Evolutionary conservation across 768 basidiomycete species (phyloP).

Genomic region (Melanogaster broomeanus): DNA sequence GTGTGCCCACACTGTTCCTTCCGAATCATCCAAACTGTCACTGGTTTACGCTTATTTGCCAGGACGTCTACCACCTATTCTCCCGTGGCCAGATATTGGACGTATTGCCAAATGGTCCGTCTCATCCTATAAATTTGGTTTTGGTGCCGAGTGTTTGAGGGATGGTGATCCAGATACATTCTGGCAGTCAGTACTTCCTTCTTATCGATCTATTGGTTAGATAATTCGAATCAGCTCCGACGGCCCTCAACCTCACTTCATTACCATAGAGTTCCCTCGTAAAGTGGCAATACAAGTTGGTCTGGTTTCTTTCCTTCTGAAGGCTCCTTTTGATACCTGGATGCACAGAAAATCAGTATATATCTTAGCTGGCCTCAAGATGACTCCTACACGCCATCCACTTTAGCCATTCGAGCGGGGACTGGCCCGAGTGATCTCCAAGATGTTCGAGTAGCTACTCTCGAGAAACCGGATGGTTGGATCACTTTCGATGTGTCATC

Average conservation of each 20-base stretch:
- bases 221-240: conserved; percentile 59
- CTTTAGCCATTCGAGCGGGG: conserved; percentile 87
- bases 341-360: conserved; percentile 78
- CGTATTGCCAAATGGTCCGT: conserved; percentile 93
- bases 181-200: conserved; percentile 81
- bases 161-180: conserved; percentile 92
- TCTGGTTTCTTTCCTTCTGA: not conserved
- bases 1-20: conserved; percentile 22
- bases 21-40: not conserved
- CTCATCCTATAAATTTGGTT: conserved; percentile 95
- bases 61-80: conserved; percentile 47
- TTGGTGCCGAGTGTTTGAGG: conserved; percentile 88
- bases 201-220: not conserved
- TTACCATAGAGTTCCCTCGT: conserved; percentile 90
- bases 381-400: conserved; percentile 96
- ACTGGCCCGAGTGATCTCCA: conserved; percentile 91
- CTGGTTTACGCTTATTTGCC: not conserved
- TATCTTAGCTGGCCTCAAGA: conserved; percentile 80
- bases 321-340: not conserved
- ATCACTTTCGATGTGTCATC: conserved; percentile 83
- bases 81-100: conserved; percentile 85
- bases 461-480: conserved; percentile 96
- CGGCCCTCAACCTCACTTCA: conserved; percentile 95
- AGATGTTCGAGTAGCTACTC: conserved; percentile 81
- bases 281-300: conserved; percentile 87